These are phyloP conservation scores for Ilex asprella DNA, from an alignment of 257 asterid genomes.

Conservation along the genomic window DNA sequence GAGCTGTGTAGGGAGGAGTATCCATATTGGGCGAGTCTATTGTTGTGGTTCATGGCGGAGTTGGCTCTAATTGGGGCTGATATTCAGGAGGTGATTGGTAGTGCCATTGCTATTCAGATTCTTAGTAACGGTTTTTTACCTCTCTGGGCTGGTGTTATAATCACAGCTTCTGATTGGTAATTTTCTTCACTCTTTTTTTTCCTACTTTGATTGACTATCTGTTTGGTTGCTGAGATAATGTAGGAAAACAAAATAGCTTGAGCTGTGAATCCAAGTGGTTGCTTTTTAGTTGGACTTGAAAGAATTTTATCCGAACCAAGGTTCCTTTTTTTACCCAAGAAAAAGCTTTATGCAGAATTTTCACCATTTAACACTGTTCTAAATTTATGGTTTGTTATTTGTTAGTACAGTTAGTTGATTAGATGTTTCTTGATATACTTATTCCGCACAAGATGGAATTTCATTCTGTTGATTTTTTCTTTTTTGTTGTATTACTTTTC, in stretches of 20 bases:
- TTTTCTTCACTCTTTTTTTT: neutral
- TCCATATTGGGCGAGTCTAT: conserved; percentile 70
- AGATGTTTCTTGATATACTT: no score
- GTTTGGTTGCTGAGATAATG: conserved; percentile 11
- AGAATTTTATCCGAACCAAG: no score
- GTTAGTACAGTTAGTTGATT: no score
- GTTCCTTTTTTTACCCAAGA: no score
- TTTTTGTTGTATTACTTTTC: conserved; percentile 17
- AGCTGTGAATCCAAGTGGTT: no score
- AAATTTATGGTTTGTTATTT: no score
- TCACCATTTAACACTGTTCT: no score
- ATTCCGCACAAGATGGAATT: no score
- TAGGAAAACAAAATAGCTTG: neutral
- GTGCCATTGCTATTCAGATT: conserved; percentile 91
- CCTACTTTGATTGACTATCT: neutral
- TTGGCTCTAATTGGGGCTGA: conserved; percentile 89
- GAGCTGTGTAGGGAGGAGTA: conserved; percentile 92
- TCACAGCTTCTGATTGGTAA: conserved; percentile 93
- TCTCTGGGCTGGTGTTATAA: conserved; percentile 81
- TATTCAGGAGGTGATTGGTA: conserved; percentile 95
- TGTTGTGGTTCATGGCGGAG: conserved; percentile 94
- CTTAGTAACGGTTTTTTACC: conserved; percentile 73
- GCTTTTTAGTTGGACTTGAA: no score
- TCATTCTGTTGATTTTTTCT: conserved; percentile 17
- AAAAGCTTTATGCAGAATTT: no score